Conservation (phyloP, 176 grass and related monocot genomes). For the Zoysia pacifica region DNA sequence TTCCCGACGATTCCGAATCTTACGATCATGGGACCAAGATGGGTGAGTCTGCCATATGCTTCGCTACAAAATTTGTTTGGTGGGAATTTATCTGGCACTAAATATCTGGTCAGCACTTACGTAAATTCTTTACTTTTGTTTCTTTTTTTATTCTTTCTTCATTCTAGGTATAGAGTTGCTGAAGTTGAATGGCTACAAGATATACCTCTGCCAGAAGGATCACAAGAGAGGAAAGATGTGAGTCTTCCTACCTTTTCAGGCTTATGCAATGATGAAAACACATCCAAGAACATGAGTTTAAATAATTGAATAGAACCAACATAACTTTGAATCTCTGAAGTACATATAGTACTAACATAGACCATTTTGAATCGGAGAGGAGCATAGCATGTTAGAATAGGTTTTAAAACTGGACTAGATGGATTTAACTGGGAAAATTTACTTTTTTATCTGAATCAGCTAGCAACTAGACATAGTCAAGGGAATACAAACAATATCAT, state of each 20-base stretch:
- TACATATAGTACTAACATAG: background rate
- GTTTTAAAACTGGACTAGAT: background rate
- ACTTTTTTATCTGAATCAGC: background rate
- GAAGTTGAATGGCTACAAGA: slow-evolving; percentile 97
- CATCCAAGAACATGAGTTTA: background rate
- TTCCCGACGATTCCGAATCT: slow-evolving; percentile 69
- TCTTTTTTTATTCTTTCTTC: slow-evolving; percentile 3
- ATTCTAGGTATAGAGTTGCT: slow-evolving; percentile 86
- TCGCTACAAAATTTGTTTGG: slow-evolving; percentile 17
- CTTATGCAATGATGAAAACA: background rate
- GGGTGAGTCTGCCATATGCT: slow-evolving; percentile 63
- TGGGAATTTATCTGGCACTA: slow-evolving; percentile 17
- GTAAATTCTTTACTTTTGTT: slow-evolving; percentile 38
- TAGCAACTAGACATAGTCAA: background rate
- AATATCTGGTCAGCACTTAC: slow-evolving; percentile 8
- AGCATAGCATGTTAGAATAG: background rate
- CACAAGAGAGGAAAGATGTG: slow-evolving; percentile 76
- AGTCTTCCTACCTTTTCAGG: slow-evolving; percentile 37
- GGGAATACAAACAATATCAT: slow-evolving; percentile 8
- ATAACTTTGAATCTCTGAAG: background rate
- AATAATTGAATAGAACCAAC: background rate
- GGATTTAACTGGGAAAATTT: background rate
- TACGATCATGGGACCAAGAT: slow-evolving; percentile 91
- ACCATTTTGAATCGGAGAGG: background rate
- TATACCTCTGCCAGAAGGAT: slow-evolving; percentile 71